Evolutionary conservation across 2,329 filamentous ascomycete genomes (phyloP).

Genomic region (Trichoderma lentiforme): DNA sequence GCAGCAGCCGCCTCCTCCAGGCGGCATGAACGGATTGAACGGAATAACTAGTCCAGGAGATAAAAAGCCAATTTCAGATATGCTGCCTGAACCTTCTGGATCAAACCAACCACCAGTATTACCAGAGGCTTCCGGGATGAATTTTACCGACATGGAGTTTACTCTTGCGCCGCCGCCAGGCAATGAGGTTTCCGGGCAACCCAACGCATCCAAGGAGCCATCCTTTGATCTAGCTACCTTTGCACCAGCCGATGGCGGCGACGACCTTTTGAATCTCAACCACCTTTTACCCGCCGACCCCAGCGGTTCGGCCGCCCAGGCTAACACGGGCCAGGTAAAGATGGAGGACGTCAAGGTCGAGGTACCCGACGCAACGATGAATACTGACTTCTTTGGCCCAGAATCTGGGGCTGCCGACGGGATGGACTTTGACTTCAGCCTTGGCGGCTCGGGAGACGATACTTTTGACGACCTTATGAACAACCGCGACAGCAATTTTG

Average conservation of each 20-base stretch:
- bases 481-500: constrained; percentile 40
- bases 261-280: constrained; percentile 32
- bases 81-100: constrained; percentile 23
- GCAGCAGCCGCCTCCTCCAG: constrained; percentile 16
- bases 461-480: constrained; percentile 52
- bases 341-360: constrained; percentile 30
- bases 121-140: constrained; percentile 36
- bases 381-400: constrained; percentile 47
- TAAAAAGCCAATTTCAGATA: constrained; percentile 25
- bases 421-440: constrained; percentile 35
- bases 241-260: constrained; percentile 32
- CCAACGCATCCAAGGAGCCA: constrained; percentile 31
- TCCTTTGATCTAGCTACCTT: constrained; percentile 48
- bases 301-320: neutral
- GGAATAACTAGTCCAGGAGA: constrained; percentile 23
- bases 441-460: constrained; percentile 31
- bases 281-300: constrained; percentile 29
- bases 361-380: constrained; percentile 30
- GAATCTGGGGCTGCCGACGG: constrained; percentile 38
- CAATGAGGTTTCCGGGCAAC: constrained; percentile 28
- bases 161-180: constrained; percentile 47
- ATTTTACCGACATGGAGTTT: constrained; percentile 58
- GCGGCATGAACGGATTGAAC: constrained; percentile 19
- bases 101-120: constrained; percentile 21
- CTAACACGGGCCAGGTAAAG: constrained; percentile 14